Base-by-base conservation (phyloP, 176 grass and related monocot species). In the Oryza longistaminata region DNA sequence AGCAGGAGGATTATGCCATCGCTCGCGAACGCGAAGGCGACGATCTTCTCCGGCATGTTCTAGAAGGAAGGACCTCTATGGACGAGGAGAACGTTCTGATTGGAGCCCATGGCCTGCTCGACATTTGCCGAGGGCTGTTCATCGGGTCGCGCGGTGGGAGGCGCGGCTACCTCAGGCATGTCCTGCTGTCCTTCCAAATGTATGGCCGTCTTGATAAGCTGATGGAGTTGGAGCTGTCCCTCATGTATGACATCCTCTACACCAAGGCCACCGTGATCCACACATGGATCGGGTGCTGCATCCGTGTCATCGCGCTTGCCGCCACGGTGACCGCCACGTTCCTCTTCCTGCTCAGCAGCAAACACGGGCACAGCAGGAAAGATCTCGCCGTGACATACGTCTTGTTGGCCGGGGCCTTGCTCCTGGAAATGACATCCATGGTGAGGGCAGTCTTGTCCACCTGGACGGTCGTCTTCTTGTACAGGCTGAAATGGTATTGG, bases 301-400 rank as follows among this genome's bases (percentile, higher is more conserved):
- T 91, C 21, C 85, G 81, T 2, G 26, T 48, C 40, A 31, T 81
- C 29, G 70, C 81, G 11, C 75, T 88, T 14, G 29, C 31, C 67
- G 75, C 19, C 21, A 88, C 65, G 8, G 25, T 72, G 5, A 33
- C 77, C 0, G 71, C 90, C 3, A 40, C 60, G 11, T 13, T 72
- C 2, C 85, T 91, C 13, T 91, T 91, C 58, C 13, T 19, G 16
- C 34, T 43, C 3, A 74, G 25, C 62, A 19, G 64, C 15, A 82
- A 67, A 26, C 44, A 72, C 9, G 71, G 39, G 14, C 76, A 85
- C 52, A 1, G 9, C 24, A 49, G 45, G 19, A 12, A 76, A 14
- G 85, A 91, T 24, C 29, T 91, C 11, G n/a, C 48, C 2, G 77
- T 91, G 22, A 85, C 85, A 15, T 84, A 91, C 55, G 27, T 88